These are phyloP conservation scores for Salix brachista DNA, from an alignment of 345 rosid species.

Conservation along the genomic window DNA sequence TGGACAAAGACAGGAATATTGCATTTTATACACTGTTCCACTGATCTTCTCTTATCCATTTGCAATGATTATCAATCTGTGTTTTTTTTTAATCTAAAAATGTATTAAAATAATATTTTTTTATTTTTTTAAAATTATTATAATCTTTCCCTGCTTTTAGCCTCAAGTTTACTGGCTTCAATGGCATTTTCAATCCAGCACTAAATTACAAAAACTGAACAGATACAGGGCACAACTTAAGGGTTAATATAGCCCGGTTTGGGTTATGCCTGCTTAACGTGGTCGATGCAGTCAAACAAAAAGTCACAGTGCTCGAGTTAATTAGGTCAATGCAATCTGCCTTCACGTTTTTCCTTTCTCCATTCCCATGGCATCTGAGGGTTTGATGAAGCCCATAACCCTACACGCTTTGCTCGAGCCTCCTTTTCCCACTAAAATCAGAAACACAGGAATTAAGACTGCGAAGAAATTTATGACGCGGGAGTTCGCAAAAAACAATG, in stretches of 20 bases:
- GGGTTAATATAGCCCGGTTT: neutral
- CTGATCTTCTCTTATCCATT: neutral
- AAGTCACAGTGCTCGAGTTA: neutral
- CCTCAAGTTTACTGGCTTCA: neutral
- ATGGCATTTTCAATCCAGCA: neutral
- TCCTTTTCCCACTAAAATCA: slow-evolving; percentile 66
- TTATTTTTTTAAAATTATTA: too few species aligned
- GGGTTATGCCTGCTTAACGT: neutral
- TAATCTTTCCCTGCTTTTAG: neutral
- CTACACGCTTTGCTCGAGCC: slow-evolving; percentile 60
- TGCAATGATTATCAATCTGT: neutral
- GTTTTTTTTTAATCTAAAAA: too few species aligned
- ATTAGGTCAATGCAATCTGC: slow-evolving; percentile 10
- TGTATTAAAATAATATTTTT: too few species aligned
- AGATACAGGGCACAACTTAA: neutral
- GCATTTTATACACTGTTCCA: neutral
- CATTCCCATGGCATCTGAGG: slow-evolving; percentile 91
- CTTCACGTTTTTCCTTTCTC: slow-evolving; percentile 60
- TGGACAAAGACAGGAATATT: neutral
- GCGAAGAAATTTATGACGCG: neutral
- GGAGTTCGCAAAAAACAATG: neutral
- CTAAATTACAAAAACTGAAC: neutral
- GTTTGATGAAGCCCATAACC: slow-evolving; percentile 72
- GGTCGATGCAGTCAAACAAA: neutral
- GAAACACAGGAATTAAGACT: neutral